These are phyloP conservation scores for Ochromonadaceae sp. DNA, from an alignment of 352 stramenopile species.

Conservation along the genomic window DNA sequence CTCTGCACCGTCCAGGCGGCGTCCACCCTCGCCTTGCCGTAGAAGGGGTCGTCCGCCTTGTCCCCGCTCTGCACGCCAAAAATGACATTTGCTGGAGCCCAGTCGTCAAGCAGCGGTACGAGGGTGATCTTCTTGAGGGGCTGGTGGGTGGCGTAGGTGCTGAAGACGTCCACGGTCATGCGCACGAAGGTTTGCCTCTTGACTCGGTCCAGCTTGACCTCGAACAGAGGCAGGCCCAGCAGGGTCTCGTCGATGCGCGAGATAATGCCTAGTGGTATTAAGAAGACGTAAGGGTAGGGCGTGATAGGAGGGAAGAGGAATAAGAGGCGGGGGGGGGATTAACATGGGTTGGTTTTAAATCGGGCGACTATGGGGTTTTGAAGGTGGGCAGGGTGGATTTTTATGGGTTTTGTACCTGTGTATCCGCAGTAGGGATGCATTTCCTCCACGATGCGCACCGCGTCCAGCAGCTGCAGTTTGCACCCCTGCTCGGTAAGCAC, in stretches of 20 bases:
- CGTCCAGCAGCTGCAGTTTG: neutral
- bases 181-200: neutral
- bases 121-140: neutral
- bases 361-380: no score
- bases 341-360: no score
- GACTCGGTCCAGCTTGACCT: neutral
- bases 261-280: no score
- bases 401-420: no score
- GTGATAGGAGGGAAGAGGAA: no score
- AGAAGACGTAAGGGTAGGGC: no score
- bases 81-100: no score
- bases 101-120: neutral
- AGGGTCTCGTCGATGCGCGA: neutral
- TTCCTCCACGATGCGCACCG: neutral
- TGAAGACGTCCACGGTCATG: constrained; percentile 4
- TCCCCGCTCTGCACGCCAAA: neutral
- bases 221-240: neutral
- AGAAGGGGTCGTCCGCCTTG: neutral
- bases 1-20: constrained; percentile 10
- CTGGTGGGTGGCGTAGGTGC: neutral
- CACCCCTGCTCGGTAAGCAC: neutral
- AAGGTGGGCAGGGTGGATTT: no score
- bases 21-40: neutral
- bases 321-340: no score
- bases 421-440: neutral